Percentiles rank a stretch among this genome's conserved stretches.
Conservation (phyloP, 192 early-diverging fungal species). For the Podila epigama region DNA sequence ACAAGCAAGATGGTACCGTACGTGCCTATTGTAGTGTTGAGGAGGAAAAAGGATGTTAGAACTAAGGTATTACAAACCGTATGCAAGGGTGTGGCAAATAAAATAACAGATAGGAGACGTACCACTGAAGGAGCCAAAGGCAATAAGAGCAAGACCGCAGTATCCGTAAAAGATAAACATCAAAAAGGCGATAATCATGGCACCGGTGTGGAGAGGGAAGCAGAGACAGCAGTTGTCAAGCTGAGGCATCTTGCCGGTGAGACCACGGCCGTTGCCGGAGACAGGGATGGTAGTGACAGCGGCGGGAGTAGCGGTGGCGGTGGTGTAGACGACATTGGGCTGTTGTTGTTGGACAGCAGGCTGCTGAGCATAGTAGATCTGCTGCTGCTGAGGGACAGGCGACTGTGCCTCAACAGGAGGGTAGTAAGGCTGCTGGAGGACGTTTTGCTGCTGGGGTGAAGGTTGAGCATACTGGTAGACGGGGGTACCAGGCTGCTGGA, state of each 20-base stretch:
- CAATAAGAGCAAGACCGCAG: slow-evolving; percentile 14
- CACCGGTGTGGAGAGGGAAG: slow-evolving; percentile 38
- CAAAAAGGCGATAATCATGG: slow-evolving; percentile 23
- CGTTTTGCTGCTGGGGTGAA: slow-evolving; percentile 1
- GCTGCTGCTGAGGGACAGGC: background rate
- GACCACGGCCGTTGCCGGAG: slow-evolving; percentile 1
- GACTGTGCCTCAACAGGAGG: background rate
- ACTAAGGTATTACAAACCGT: background rate
- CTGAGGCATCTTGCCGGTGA: slow-evolving; percentile 23
- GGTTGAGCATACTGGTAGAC: slow-evolving; percentile 5
- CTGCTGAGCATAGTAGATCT: slow-evolving; percentile 3
- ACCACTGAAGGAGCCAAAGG: background rate
- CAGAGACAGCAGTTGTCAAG: slow-evolving; percentile 24
- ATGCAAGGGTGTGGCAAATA: background rate
- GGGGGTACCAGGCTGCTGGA: background rate
- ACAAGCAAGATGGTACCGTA: background rate
- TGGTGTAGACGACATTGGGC: slow-evolving; percentile 2
- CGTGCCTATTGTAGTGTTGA: slow-evolving; percentile 1
- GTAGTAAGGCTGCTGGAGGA: slow-evolving; percentile 22
- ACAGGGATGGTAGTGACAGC: slow-evolving; percentile 2
- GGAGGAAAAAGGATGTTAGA: background rate
- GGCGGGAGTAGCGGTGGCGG: background rate
- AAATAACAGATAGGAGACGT: background rate
- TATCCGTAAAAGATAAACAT: slow-evolving; percentile 37
- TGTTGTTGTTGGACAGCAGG: slow-evolving; percentile 2